Evolutionary conservation across 352 stramenopile genomes (phyloP).

Genomic region (Pythium aquatile): DNA sequence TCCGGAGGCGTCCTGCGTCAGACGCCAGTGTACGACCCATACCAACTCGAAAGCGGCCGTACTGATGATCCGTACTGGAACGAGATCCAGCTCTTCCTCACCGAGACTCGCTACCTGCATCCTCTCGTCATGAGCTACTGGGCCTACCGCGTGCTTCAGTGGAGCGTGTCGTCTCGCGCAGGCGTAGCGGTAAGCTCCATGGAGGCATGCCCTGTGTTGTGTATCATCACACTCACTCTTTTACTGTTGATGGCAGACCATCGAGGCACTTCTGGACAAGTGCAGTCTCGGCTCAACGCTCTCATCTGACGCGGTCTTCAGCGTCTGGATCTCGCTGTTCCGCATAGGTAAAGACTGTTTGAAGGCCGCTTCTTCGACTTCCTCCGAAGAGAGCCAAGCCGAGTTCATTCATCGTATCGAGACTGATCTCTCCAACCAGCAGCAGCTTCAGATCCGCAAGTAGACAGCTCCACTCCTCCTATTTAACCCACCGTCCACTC

Average conservation of each 20-base stretch:
- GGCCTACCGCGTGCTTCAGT: conserved; percentile 64
- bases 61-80: conserved; percentile 81
- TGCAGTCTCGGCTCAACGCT: conserved; percentile 44
- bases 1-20: neutral
- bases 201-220: conserved; percentile 5
- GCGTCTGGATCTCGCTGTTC: conserved; percentile 64
- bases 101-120: conserved; percentile 60
- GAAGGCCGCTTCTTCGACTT: neutral
- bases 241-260: conserved; percentile 36
- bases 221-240: neutral
- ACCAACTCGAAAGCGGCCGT: conserved; percentile 65
- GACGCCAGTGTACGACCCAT: conserved; percentile 43
- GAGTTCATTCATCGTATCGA: conserved; percentile 45
- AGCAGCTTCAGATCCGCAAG: conserved; percentile 49
- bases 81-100: conserved; percentile 66
- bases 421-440: conserved; percentile 47
- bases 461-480: neutral
- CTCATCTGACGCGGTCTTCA: conserved; percentile 55
- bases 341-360: conserved; percentile 33
- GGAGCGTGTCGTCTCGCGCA: conserved; percentile 56
- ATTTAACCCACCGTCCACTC: neutral
- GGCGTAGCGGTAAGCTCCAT: conserved; percentile 48
- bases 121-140: conserved; percentile 65
- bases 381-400: conserved; percentile 17
- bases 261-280: conserved; percentile 62